Conservation (phyloP, 139 green algal species). For the Auxenochlorella protothecoides region DNA sequence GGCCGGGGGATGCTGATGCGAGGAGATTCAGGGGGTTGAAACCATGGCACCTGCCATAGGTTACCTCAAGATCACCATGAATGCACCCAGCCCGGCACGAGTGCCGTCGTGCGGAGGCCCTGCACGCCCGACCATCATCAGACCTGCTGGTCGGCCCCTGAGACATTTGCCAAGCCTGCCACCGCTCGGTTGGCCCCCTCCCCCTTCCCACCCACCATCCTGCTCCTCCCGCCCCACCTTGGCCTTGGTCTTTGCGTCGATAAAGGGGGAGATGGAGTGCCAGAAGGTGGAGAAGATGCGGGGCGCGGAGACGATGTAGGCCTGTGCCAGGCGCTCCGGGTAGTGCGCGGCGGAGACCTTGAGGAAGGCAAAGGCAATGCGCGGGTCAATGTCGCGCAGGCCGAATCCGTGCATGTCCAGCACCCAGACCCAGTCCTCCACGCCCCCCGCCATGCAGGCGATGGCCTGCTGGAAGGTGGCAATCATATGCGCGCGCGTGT, state of each 20-base stretch:
- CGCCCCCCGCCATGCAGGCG: constrained; percentile 37
- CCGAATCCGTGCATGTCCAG: constrained; percentile 64
- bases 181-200: no score
- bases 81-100: no score
- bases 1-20: no score
- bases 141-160: no score
- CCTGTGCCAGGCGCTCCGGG: constrained; percentile 59
- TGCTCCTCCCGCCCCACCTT: constrained; percentile 34
- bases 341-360: constrained; percentile 56
- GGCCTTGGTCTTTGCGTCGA: constrained; percentile 57
- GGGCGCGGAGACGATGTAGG: constrained; percentile 57
- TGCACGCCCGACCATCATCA: no score
- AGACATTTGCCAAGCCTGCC: no score
- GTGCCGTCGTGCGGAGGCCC: no score
- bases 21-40: no score
- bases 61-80: no score
- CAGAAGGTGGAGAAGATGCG: constrained; percentile 55
- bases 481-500: constrained; percentile 59
- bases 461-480: constrained; percentile 46
- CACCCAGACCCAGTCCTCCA: constrained; percentile 63
- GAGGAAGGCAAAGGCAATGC: constrained; percentile 49
- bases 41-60: no score
- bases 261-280: constrained; percentile 38
- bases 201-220: no score
- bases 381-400: constrained; percentile 44